Percentiles rank a stretch among this genome's conserved stretches.
Evolutionary conservation across 1,284 basidiomycete species (phyloP).

Genomic region (Sphaerobolus stellatus): DNA sequence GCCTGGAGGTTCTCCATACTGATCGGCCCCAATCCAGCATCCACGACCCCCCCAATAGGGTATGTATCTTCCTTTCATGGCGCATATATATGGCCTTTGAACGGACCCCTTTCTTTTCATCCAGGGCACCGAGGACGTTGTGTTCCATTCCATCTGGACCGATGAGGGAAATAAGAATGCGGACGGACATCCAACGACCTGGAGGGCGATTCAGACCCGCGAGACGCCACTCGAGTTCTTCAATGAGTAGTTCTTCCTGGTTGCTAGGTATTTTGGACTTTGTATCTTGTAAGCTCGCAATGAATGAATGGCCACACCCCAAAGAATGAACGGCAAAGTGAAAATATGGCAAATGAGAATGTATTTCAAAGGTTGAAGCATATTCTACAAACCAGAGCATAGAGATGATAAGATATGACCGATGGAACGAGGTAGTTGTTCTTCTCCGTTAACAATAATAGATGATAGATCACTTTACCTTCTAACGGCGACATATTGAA

Average conservation of each 20-base stretch:
- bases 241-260: constrained; percentile 65
- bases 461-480: too few relatives aligned
- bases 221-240: constrained; percentile 68
- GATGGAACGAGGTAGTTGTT: too few relatives aligned
- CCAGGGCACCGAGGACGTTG: constrained; percentile 63
- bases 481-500: too few relatives aligned
- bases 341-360: too few relatives aligned
- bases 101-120: constrained; percentile 1
- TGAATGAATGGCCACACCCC: too few relatives aligned
- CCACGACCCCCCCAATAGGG: constrained; percentile 72
- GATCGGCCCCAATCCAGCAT: constrained; percentile 41
- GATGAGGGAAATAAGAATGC: constrained; percentile 57
- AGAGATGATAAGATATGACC: too few relatives aligned
- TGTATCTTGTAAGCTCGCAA: too few relatives aligned
- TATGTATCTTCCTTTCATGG: constrained; percentile 28
- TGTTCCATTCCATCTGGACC: constrained; percentile 69
- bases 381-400: too few relatives aligned
- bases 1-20: constrained; percentile 4
- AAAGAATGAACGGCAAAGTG: too few relatives aligned
- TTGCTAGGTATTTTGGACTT: too few relatives aligned
- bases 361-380: too few relatives aligned
- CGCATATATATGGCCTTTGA: neutral
- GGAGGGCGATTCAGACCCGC: constrained; percentile 60
- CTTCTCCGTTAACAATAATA: too few relatives aligned
- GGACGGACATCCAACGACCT: constrained; percentile 55